A percentile compares a stretch with the other conserved stretches of the same genome.
Conservation (phyloP, 352 stramenopile species). For the Phytopythium ostracodes region DNA sequence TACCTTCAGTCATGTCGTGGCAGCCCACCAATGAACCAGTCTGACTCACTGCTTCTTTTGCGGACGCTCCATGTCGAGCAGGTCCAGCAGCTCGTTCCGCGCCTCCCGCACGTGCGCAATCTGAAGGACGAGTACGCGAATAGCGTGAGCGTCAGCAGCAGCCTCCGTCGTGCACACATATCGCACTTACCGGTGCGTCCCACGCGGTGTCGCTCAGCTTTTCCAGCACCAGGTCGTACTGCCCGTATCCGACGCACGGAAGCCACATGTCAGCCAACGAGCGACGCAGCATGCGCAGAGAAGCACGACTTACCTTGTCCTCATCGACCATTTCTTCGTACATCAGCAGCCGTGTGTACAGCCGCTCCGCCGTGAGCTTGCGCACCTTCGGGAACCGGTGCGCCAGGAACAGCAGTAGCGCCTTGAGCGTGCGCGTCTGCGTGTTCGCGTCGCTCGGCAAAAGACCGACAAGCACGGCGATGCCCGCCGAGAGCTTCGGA, state of each 20-base stretch:
- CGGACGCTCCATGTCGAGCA: conserved; percentile 59
- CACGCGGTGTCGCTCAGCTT: conserved; percentile 77
- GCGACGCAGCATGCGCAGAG: background rate
- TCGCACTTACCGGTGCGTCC: conserved; percentile 59
- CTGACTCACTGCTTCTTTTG: conserved; percentile 52
- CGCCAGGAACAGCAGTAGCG: conserved; percentile 68
- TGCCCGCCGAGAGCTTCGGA: conserved; percentile 61
- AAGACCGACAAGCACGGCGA: conserved; percentile 69
- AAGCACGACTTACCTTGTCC: conserved; percentile 37
- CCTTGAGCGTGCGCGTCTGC: conserved; percentile 51
- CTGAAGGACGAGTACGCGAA: conserved; percentile 21
- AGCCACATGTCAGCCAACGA: conserved; percentile 3
- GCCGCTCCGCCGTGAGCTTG: conserved; percentile 74
- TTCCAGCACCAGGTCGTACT: conserved; percentile 69
- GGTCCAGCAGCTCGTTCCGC: conserved; percentile 55
- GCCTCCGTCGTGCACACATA: background rate
- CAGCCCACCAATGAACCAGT: background rate
- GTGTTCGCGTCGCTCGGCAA: conserved; percentile 59
- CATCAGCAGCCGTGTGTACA: conserved; percentile 79
- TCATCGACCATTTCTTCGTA: conserved; percentile 68
- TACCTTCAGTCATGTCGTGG: conserved; percentile 2
- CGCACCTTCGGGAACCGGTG: conserved; percentile 87
- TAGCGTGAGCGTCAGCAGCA: background rate
- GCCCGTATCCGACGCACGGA: background rate
- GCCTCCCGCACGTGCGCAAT: conserved; percentile 44